Base-by-base conservation (phyloP, 352 stramenopile genomes). In the Globisporangium iwayamae region DNA sequence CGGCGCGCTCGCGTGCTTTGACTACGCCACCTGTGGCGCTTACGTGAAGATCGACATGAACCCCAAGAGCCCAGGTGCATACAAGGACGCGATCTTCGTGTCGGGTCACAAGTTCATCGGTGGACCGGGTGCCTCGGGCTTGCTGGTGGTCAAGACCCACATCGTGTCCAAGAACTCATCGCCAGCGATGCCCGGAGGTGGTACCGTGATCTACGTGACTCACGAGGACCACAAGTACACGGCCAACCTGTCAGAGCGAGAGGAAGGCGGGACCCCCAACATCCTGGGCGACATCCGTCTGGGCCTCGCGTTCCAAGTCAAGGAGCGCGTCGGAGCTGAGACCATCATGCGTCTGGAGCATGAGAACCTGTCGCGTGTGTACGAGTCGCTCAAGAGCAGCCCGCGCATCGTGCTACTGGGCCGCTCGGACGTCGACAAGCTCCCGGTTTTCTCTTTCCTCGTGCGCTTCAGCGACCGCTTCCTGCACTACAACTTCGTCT, bases 1-100 rank as follows among this genome's bases (percentile, higher is more conserved):
- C 62, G 91, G 93, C 0, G 95, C 92, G 0, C 70, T 99, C 45
- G 77, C 91, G 3, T 94, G 96, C 68, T 99, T 94, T 80, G 97
- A 99, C 81, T 99, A 98, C 68, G 97, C 97, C 0, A 96, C 94
- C 1, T 96, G 80, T 10, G 96, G 93, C 1, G 89, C 96, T 9
- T 98, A 99, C 73, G 68, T 96, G 2, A 65, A 76, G 4, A 94
- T 99, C n/a, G 77, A 98, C 74, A 98, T 99, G 95, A 99, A 99
- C 82, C 94, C 96, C 7, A 75, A 79, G 38, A 58, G 84, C n/a
- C 53, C 66, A 10, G 82, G 71, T 10, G 66, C 72, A 2, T 80
- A 89, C 59, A 98, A 98, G 66, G 96, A 99, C 76, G 97, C 96
- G 0, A 81, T 99, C 30, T 98, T 98, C 72, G 90, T 99, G 62